phyloP scores from a whole-genome alignment of 768 basidiomycete genomes.

The Macrolepiota albuminosa region DNA sequence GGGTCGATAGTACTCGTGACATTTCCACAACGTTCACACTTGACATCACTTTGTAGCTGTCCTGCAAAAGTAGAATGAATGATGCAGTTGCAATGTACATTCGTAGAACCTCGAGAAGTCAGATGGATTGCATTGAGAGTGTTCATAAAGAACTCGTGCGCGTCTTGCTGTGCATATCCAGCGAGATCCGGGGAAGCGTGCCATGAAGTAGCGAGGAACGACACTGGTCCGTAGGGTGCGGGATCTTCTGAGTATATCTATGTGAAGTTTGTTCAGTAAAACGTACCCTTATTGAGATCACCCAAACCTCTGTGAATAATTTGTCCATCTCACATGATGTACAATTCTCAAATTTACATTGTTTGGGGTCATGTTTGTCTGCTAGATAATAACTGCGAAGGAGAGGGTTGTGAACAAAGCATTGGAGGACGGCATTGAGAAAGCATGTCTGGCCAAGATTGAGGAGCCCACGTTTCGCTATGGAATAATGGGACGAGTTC shows the following conservation, averaged over 20 bases:
- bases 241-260: conserved; percentile 56
- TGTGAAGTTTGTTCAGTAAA: conserved; percentile 1
- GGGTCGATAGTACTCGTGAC: conserved; percentile 80
- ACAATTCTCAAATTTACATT: conserved; percentile 70
- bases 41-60: conserved; percentile 82
- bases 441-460: conserved; percentile 95
- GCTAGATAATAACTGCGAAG: conserved; percentile 85
- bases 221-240: conserved; percentile 73
- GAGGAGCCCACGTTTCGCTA: conserved; percentile 78
- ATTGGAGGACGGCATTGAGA: conserved; percentile 87
- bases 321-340: conserved; percentile 94
- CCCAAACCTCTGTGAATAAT: conserved; percentile 63
- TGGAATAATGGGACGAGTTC: neutral
- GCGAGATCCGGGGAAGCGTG: conserved; percentile 73
- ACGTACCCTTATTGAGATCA: neutral
- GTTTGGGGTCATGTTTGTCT: conserved; percentile 77
- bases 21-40: conserved; percentile 80
- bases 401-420: conserved; percentile 85
- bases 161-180: conserved; percentile 93
- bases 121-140: conserved; percentile 85
- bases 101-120: conserved; percentile 68
- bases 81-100: conserved; percentile 83
- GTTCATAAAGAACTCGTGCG: conserved; percentile 84
- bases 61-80: conserved; percentile 90
- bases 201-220: conserved; percentile 85